Base-by-base conservation (phyloP, 495 filamentous ascomycete genomes). In the Penicillium taxi region DNA sequence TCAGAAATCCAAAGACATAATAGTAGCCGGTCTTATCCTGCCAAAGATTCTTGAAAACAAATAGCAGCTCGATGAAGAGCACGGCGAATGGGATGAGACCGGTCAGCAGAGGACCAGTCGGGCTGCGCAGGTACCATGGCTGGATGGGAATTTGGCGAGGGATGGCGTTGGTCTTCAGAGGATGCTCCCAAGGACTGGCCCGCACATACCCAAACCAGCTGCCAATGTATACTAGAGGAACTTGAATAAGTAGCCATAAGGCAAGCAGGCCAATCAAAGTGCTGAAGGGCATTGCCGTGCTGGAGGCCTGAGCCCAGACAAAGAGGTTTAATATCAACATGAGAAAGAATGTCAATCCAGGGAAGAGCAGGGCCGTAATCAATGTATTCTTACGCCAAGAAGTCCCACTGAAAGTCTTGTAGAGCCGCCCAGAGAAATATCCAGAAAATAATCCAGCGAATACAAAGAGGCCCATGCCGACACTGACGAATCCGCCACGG, bases 1-100 rank as follows among this genome's bases (percentile, higher is more conserved):
- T 81, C 36, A 94, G 56, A 69, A 93, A 96, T 6, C 89, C 89
- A 59, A 93, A 94, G 25, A 96, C 79, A 59, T 96, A 96, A 57
- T 94, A 94, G 52, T 93, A 96, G 9, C 84, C 85, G 50, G 78
- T 86, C 64, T 94, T 94, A 52, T 94, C 87, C 55, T 86, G 82
- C 86, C 87, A 94, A 8, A 94, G 52, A 39, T 81, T 88, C 56
- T 85, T 83, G 55, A 96, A 96, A 20, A 96, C 80, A 64, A 91
- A 96, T 19, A 94, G 72, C 5, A 94, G 71, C 59, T 96, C 89
- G 49, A 94, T 89, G 53, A 94, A 96, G 42, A 96, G 81, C 13
- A 96, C 86, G 2, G 84, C 84, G 51, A 96, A 96, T 0, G 89
- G 87, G 14, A 93, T 74, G n/a, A 90, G 49, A 1, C 89, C 89